Base-by-base conservation (phyloP, 2,329 filamentous ascomycete species). In the Curvularia lunata region DNA sequence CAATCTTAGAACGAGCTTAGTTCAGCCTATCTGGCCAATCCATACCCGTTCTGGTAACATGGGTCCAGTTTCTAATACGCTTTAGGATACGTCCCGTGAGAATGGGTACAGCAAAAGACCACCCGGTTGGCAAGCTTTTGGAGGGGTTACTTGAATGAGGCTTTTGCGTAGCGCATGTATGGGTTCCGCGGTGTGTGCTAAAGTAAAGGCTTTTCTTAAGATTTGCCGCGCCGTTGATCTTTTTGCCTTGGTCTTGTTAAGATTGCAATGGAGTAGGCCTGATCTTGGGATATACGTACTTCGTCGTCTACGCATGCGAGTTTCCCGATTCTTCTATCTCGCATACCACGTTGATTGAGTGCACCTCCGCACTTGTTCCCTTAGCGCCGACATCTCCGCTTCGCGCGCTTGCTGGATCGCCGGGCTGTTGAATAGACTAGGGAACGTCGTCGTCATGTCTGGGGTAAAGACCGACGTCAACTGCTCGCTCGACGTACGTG, bases 1-100 rank as follows among this genome's bases (percentile, higher is more conserved):
- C 48, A 42, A 46, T 61, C 67, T 64, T 72, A 67, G 66, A 71
- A 71, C 70, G 70, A 72, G 70, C 73, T 74, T 71, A 71, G 60
- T 16, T 37, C 16, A 37, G 16, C n/a, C 28, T 52, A 57, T 43
- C 41, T 52, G 56, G 50, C 68, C 69, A 69, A 72, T 69, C 53
- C 43, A 54, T 50, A 34, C 57, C 52, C 16, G 32, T 56, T 58
- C 18, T 43, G 51, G 64, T 42, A 48, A 50, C 40, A 49, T 41
- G 43, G 48, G 25, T 47, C 25, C 47, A 47, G 28, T 21, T 48
- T 56, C 56, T 37, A 48, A 51, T 21, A 52, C 32, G 27, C 42
- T 61, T 55, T 56, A 40, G 51, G 51, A 27, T 27, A 45, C 51
- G 23, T 43, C 21, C 34, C 23, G 54, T 47, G 52, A 46, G 28